phyloP scores from a whole-genome alignment of 2,329 filamentous ascomycete species.

The Podosphaera fusca region DNA sequence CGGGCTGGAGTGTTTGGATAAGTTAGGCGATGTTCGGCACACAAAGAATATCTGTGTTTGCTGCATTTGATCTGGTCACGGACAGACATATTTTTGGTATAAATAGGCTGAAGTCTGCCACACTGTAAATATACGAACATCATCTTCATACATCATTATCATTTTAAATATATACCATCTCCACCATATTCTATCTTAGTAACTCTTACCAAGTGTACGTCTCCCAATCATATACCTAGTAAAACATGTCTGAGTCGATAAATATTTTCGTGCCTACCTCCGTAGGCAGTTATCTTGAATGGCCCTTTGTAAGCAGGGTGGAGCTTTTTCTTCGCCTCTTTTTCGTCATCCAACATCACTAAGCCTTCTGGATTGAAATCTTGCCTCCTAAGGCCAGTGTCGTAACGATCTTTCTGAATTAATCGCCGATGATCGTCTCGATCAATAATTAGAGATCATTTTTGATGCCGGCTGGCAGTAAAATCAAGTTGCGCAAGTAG shows the following conservation, averaged over 20 bases:
- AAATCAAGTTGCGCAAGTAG: neutral
- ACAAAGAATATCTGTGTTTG: no score
- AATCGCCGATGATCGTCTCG: neutral
- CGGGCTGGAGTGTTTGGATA: no score
- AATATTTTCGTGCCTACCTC: neutral
- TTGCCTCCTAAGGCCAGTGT: neutral
- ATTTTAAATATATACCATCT: no score
- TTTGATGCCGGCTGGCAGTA: neutral
- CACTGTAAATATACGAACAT: no score
- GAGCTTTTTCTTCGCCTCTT: neutral
- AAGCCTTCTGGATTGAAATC: neutral
- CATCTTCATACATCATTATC: no score
- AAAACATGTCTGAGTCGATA: neutral
- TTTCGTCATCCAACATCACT: neutral
- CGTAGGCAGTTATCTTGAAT: neutral
- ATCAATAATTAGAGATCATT: neutral
- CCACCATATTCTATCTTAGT: no score
- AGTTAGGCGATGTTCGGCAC: no score
- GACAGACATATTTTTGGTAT: no score
- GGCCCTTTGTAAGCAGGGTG: neutral
- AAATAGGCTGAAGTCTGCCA: no score
- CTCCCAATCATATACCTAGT: no score
- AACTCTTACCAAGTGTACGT: no score
- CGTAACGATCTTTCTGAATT: neutral
- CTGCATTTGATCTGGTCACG: no score